Percentiles rank a stretch among this genome's conserved stretches.
These are phyloP conservation scores for Talaromyces amestolkiae DNA, from an alignment of 2,329 filamentous ascomycete genomes.

Conservation along the genomic window DNA sequence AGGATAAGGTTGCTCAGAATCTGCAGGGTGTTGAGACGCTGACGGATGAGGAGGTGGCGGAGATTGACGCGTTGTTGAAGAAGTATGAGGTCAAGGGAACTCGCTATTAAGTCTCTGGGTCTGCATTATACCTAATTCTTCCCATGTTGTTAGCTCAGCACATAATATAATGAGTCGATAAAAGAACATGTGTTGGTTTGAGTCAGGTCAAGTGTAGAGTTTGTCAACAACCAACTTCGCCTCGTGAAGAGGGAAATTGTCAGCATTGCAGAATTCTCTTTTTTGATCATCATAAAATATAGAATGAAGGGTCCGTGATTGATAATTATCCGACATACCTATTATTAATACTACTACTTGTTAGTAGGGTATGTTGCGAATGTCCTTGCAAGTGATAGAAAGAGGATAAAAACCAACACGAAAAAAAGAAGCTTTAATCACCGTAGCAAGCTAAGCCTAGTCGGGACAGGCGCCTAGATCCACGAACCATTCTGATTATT, in stretches of 20 bases:
- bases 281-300: slow-evolving; percentile 36
- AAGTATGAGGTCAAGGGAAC: slow-evolving; percentile 40
- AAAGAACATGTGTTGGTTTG: background rate
- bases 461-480: background rate
- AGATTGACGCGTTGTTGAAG: slow-evolving; percentile 53
- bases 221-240: slow-evolving; percentile 47
- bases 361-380: background rate
- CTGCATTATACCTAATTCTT: background rate
- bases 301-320: slow-evolving; percentile 19
- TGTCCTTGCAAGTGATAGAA: background rate
- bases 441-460: background rate
- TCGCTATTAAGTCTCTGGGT: slow-evolving; percentile 24
- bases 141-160: background rate
- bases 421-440: background rate
- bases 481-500: background rate
- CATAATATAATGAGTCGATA: background rate
- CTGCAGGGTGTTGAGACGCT: slow-evolving; percentile 35
- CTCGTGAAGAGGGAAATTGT: slow-evolving; percentile 37
- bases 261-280: slow-evolving; percentile 49
- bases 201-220: slow-evolving; percentile 49
- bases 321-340: slow-evolving; percentile 10
- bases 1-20: slow-evolving; percentile 43
- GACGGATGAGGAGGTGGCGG: slow-evolving; percentile 43
- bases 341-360: background rate
- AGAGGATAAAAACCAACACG: background rate